Conservation (phyloP, 345 rosid species). For the Citrus maxima region DNA sequence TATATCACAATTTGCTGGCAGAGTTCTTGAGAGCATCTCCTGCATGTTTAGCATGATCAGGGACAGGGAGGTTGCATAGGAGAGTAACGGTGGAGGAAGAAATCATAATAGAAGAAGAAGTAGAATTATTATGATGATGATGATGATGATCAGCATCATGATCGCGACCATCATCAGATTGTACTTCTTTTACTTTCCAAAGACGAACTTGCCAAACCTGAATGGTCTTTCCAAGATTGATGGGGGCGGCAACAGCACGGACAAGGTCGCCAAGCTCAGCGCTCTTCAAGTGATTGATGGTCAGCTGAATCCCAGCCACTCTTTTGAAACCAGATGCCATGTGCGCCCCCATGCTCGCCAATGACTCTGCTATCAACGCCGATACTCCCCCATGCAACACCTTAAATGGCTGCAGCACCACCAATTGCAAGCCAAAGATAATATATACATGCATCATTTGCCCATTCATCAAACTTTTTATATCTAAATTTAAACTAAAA, state of each 20-base stretch:
- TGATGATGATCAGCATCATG: too few relatives aligned
- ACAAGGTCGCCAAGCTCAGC: slow-evolving; percentile 75
- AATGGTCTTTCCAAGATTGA: slow-evolving; percentile 71
- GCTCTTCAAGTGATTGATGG: slow-evolving; percentile 71
- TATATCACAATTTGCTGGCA: slow-evolving; percentile 49
- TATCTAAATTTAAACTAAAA: not conserved
- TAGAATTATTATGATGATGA: too few relatives aligned
- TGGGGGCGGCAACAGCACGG: slow-evolving; percentile 67
- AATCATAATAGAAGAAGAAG: not conserved
- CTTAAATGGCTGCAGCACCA: not conserved
- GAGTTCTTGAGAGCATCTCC: slow-evolving; percentile 39
- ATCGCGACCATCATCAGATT: too few relatives aligned
- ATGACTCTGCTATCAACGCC: not conserved
- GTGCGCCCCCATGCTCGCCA: not conserved
- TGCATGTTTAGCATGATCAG: slow-evolving; percentile 54
- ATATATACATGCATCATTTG: too few relatives aligned
- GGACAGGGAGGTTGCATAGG: slow-evolving; percentile 65
- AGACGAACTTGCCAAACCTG: slow-evolving; percentile 92
- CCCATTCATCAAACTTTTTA: not conserved
- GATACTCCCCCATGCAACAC: not conserved
- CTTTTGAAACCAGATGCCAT: slow-evolving; percentile 75
- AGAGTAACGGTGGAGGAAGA: slow-evolving; percentile 75
- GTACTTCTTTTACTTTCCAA: slow-evolving; percentile 40
- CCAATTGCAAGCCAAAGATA: too few relatives aligned
- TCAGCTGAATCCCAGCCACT: slow-evolving; percentile 87